Base-by-base conservation (phyloP, 441 rosid genomes). In the Jatropha multifida region DNA sequence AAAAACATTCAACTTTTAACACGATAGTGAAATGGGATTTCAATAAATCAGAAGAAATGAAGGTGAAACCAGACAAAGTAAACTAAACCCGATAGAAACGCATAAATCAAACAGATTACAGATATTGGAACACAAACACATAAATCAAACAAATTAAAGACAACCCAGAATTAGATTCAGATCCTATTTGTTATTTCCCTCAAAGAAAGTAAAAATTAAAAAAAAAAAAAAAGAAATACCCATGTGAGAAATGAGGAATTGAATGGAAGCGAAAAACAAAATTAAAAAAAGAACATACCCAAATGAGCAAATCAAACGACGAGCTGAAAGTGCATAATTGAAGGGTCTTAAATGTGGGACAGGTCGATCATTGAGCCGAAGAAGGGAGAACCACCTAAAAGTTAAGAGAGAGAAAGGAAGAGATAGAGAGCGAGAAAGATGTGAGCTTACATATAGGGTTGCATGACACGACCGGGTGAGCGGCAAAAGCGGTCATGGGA, bases 391-490 rank as follows among this genome's bases (percentile, higher is more conserved):
- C 52, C 72, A 82, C 72, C 46, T 78, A 87, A 80, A 81, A 79
- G 76, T 76, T 67, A 69, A 44, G 61, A 76, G 77, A 76, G 73
- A 60, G 84, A 83, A 41, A 56, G 69, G 15, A 75, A 71, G 76
- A 75, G 73, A 76, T 70, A 71, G 75, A 74, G 74, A 76, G 55
- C 63, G 79, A 86, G 76, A 78, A 81, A 78, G 77, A 71, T 83
- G 65, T 27, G 74, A 76, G 80, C 79, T 78, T 79, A 78, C 85
- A 86, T 80, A 83, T 86, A 83, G 85, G 85, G 54, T 73, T 76
- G 61, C 72, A 76, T 80, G 73, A 76, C 80, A 89, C 80, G 86
- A 85, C 84, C 83, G 91, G 92, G 85, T 73, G 82, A 85, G 85
- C 87, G 86, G 48, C 59, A 88, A 83, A 87, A 79, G 77, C 87